Evolutionary conservation across 768 basidiomycete species (phyloP).

Genomic region (Leccinum disarticulatum): DNA sequence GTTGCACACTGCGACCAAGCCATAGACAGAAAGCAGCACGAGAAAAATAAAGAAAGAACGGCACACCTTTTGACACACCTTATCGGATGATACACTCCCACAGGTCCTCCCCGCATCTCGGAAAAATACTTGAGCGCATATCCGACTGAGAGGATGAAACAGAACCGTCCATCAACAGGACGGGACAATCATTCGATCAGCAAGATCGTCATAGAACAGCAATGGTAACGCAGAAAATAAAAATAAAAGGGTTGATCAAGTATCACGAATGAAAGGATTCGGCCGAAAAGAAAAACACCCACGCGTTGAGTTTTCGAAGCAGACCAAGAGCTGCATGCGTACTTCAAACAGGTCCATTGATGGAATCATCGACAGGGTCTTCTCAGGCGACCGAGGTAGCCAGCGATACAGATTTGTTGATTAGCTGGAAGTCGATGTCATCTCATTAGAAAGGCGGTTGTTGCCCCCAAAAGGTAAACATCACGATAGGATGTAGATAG

Average conservation of each 20-base stretch:
- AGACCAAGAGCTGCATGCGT: slow-evolving; percentile 70
- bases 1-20: neutral
- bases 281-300: slow-evolving; percentile 4
- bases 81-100: slow-evolving; percentile 84
- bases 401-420: too few species aligned
- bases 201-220: too few species aligned
- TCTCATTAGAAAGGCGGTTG: too few species aligned
- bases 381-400: too few species aligned
- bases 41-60: neutral
- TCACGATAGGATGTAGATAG: too few species aligned
- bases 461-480: too few species aligned
- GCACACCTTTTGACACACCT: slow-evolving; percentile 83
- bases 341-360: slow-evolving; percentile 62
- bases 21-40: neutral
- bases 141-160: slow-evolving; percentile 41
- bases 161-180: too few species aligned
- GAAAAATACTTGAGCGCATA: slow-evolving; percentile 82
- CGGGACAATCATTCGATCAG: too few species aligned
- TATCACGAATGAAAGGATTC: too few species aligned
- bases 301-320: slow-evolving; percentile 67
- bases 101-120: slow-evolving; percentile 85
- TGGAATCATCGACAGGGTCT: neutral
- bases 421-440: too few species aligned
- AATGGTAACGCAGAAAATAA: too few species aligned
- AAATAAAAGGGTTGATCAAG: too few species aligned